A percentile compares a stretch with the other conserved stretches of the same genome.
These are phyloP conservation scores for Sparassis latifolia DNA, from an alignment of 1,284 basidiomycete genomes.

Conservation along the genomic window DNA sequence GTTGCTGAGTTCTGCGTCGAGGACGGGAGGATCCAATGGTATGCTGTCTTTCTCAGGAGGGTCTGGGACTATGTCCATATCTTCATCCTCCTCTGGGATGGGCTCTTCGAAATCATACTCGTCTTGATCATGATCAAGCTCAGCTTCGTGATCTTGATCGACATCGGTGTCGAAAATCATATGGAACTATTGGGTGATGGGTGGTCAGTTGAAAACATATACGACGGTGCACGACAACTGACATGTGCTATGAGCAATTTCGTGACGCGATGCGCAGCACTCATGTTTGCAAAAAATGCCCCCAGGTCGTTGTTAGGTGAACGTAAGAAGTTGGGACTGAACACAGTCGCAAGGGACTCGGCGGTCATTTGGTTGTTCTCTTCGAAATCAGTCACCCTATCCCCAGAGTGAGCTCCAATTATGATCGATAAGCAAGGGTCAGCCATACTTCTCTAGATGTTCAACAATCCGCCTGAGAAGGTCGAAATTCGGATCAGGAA, in stretches of 20 bases:
- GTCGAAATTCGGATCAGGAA: slow-evolving; percentile 70
- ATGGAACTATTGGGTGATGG: slow-evolving; percentile 31
- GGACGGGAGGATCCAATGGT: slow-evolving; percentile 15
- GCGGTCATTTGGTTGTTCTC: slow-evolving; percentile 84
- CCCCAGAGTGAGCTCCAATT: slow-evolving; percentile 8
- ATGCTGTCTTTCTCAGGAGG: slow-evolving; percentile 9
- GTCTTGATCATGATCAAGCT: slow-evolving; percentile 31
- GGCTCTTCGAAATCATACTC: slow-evolving; percentile 42
- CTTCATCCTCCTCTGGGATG: slow-evolving; percentile 44
- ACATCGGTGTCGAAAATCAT: slow-evolving; percentile 35
- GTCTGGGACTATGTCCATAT: slow-evolving; percentile 23
- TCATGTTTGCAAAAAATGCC: slow-evolving; percentile 74
- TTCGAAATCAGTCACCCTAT: slow-evolving; percentile 77
- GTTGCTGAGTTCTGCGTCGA: slow-evolving; percentile 17
- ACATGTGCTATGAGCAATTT: slow-evolving; percentile 77
- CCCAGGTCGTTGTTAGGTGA: slow-evolving; percentile 69
- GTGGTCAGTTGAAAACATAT: background rate
- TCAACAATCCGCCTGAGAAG: slow-evolving; percentile 69
- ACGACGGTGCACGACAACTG: slow-evolving; percentile 20
- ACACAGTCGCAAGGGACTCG: slow-evolving; percentile 75
- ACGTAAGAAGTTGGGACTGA: slow-evolving; percentile 71
- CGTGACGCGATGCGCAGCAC: slow-evolving; percentile 64
- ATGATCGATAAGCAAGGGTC: background rate
- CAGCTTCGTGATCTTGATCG: slow-evolving; percentile 34
- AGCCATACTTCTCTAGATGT: slow-evolving; percentile 69